These are phyloP conservation scores for Populus davidiana DNA, from an alignment of 345 rosid species.

Conservation along the genomic window DNA sequence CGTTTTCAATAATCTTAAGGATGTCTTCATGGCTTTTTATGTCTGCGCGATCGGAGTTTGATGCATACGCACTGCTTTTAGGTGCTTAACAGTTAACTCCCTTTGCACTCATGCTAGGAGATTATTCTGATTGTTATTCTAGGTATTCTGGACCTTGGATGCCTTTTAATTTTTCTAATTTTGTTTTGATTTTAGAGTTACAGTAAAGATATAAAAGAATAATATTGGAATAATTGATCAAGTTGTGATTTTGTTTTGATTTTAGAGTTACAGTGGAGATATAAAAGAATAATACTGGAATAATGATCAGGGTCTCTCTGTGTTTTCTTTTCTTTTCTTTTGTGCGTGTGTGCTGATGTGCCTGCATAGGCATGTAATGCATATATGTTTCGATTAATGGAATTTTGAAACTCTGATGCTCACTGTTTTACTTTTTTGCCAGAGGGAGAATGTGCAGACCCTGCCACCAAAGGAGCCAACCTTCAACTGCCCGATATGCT, in stretches of 20 bases:
- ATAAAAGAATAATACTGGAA: not conserved
- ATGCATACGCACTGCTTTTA: not conserved
- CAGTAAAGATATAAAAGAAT: not conserved
- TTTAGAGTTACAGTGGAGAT: not conserved
- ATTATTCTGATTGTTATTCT: not conserved
- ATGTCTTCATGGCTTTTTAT: not conserved
- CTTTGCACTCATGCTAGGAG: not conserved
- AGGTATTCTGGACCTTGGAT: not conserved
- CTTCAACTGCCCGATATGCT: constrained; percentile 87
- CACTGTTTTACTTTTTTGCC: constrained; percentile 7
- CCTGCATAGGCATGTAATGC: not conserved
- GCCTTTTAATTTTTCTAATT: not conserved
- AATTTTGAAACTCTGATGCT: not conserved
- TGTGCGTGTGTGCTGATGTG: not conserved
- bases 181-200: not conserved
- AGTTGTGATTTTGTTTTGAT: not conserved
- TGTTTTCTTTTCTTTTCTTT: not conserved
- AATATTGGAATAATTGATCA: not conserved
- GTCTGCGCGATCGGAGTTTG: not conserved
- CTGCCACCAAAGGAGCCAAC: constrained; percentile 64
- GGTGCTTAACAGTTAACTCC: not conserved
- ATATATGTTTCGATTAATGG: not conserved
- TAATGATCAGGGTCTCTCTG: not conserved
- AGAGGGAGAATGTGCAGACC: constrained; percentile 33
- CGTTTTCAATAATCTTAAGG: not conserved